Conservation (phyloP, 139 green algal genomes). For the Nannochloris sp. region DNA sequence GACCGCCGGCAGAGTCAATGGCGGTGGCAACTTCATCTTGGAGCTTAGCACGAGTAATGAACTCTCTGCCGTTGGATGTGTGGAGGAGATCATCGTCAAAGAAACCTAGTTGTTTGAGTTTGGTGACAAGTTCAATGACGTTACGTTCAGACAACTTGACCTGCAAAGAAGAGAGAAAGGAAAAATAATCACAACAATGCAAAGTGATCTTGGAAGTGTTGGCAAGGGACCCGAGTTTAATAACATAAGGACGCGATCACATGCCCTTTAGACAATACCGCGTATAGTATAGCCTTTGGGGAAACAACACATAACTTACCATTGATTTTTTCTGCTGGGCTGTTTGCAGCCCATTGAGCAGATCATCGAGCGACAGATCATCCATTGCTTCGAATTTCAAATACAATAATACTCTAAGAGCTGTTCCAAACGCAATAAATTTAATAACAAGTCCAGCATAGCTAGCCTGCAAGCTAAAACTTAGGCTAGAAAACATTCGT, state of each 20-base stretch:
- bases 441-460: background rate
- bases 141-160: slow-evolving; percentile 75
- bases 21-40: slow-evolving; percentile 40
- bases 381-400: slow-evolving; percentile 6
- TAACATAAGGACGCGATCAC: no score
- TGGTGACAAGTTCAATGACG: slow-evolving; percentile 81
- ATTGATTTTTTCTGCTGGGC: slow-evolving; percentile 62
- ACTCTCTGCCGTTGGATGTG: slow-evolving; percentile 79
- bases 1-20: slow-evolving; percentile 46
- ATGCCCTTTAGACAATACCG: no score
- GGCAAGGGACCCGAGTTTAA: background rate
- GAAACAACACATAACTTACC: slow-evolving; percentile 14
- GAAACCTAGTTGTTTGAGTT: slow-evolving; percentile 67
- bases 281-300: no score
- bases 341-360: slow-evolving; percentile 51
- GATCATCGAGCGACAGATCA: slow-evolving; percentile 49
- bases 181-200: background rate
- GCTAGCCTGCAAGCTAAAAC: background rate
- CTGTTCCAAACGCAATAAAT: no score
- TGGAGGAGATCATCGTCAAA: slow-evolving; percentile 74
- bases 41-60: slow-evolving; percentile 66
- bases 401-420: background rate
- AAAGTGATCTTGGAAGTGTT: background rate
- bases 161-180: slow-evolving; percentile 3
- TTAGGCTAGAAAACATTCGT: background rate